These are phyloP conservation scores for Harrya chromipes DNA, from an alignment of 768 basidiomycete species.

Conservation along the genomic window DNA sequence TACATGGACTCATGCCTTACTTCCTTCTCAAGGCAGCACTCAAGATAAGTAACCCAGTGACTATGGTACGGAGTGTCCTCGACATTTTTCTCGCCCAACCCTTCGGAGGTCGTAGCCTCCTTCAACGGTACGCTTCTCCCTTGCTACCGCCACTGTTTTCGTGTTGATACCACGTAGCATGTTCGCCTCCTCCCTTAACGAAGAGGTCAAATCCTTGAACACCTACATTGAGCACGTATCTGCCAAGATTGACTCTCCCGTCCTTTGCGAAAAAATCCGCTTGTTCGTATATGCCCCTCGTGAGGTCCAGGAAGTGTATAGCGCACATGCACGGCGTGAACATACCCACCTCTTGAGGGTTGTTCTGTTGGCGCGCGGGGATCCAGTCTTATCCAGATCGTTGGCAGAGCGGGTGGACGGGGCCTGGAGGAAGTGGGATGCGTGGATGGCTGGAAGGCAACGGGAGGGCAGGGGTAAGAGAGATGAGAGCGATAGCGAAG, in stretches of 20 bases:
- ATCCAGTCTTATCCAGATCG: constrained; percentile 68
- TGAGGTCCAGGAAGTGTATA: constrained; percentile 83
- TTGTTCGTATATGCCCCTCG: constrained; percentile 83
- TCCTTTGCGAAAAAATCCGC: constrained; percentile 85
- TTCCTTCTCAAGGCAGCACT: constrained; percentile 92
- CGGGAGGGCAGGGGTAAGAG: constrained; percentile 34
- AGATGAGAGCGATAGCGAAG: constrained; percentile 76
- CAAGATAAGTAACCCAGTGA: constrained; percentile 91
- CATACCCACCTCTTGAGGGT: constrained; percentile 72
- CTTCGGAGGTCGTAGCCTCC: constrained; percentile 87
- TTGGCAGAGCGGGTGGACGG: constrained; percentile 81
- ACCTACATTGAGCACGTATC: constrained; percentile 87
- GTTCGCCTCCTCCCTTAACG: constrained; percentile 90
- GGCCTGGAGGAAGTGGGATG: constrained; percentile 72
- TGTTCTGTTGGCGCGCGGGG: constrained; percentile 75
- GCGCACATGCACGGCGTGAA: constrained; percentile 73
- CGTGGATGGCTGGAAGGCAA: constrained; percentile 65
- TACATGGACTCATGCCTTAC: constrained; percentile 97
- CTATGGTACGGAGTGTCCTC: constrained; percentile 89
- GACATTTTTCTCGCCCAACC: constrained; percentile 97
- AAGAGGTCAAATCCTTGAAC: constrained; percentile 82
- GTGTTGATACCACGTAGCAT: constrained; percentile 50
- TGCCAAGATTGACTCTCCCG: constrained; percentile 84
- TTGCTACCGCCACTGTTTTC: neutral
- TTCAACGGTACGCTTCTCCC: constrained; percentile 64